Conservation (phyloP, 2,329 filamentous ascomycete genomes). For the Hirsutella minnesotensis region DNA sequence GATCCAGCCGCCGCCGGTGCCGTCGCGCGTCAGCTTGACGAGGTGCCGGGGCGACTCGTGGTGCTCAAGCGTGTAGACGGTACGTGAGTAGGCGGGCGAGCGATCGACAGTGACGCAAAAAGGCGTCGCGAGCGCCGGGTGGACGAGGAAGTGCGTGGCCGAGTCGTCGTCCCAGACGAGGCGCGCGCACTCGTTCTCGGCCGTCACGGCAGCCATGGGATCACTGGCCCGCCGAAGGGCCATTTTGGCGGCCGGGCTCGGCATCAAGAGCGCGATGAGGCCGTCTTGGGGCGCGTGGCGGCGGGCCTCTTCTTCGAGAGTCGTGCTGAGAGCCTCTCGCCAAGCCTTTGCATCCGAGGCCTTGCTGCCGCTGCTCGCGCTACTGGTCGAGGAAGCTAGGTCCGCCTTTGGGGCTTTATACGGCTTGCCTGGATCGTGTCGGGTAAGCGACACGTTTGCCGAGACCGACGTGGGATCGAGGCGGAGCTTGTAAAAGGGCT, state of each 20-base stretch:
- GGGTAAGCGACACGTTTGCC: slow-evolving; percentile 45
- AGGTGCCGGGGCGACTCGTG: slow-evolving; percentile 49
- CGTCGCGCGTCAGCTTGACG: slow-evolving; percentile 48
- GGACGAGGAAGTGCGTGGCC: slow-evolving; percentile 47
- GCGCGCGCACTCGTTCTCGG: slow-evolving; percentile 56
- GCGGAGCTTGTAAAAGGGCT: slow-evolving; percentile 57
- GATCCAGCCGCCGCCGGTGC: slow-evolving; percentile 45
- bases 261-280: slow-evolving; percentile 57
- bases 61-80: slow-evolving; percentile 55
- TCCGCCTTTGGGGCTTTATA: slow-evolving; percentile 31
- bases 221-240: slow-evolving; percentile 50
- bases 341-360: slow-evolving; percentile 34
- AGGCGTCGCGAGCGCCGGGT: slow-evolving; percentile 50
- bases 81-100: slow-evolving; percentile 45
- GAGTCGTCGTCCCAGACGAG: slow-evolving; percentile 61
- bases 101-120: slow-evolving; percentile 50
- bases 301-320: slow-evolving; percentile 42
- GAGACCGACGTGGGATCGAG: slow-evolving; percentile 52
- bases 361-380: slow-evolving; percentile 14
- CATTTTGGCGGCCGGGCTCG: slow-evolving; percentile 49
- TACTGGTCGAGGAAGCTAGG: slow-evolving; percentile 12
- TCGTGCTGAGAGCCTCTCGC: slow-evolving; percentile 46
- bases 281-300: slow-evolving; percentile 46
- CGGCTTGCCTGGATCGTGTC: slow-evolving; percentile 47
- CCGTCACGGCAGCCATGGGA: slow-evolving; percentile 45